These are phyloP conservation scores for Aspergillaceae sp. DNA, from an alignment of 2,329 filamentous ascomycete species.

Conservation along the genomic window DNA sequence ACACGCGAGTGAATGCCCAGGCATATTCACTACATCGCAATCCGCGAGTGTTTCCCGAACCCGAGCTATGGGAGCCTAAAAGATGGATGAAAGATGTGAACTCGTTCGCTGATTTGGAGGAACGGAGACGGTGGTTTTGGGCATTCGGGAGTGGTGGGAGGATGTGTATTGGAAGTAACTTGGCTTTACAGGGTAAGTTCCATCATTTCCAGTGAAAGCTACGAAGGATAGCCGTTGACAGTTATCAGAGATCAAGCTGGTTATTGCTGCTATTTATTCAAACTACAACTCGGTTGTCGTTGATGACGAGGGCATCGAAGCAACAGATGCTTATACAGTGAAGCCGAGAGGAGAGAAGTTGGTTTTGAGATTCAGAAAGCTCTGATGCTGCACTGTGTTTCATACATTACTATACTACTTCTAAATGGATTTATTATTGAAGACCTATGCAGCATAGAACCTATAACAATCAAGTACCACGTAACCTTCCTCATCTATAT, in stretches of 20 bases:
- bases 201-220: no score
- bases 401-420: no score
- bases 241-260: conserved; percentile 59
- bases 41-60: conserved; percentile 39
- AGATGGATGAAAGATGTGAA: conserved; percentile 41
- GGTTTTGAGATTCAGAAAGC: conserved; percentile 44
- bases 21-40: conserved; percentile 48
- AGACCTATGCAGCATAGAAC: no score
- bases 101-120: conserved; percentile 28
- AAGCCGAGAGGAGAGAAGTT: conserved; percentile 51
- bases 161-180: conserved; percentile 43
- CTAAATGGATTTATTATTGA: no score
- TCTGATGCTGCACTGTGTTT: no score
- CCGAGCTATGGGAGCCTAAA: conserved; percentile 39
- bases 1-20: conserved; percentile 39
- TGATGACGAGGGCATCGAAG: conserved; percentile 56
- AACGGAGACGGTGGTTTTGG: conserved; percentile 44
- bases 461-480: no score
- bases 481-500: no score
- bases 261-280: conserved; percentile 61
- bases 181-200: conserved; percentile 38
- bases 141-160: conserved; percentile 43
- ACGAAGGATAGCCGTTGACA: conserved; percentile 2
- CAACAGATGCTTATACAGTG: conserved; percentile 56
- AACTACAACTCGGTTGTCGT: conserved; percentile 55